Evolutionary conservation across 2,329 filamentous ascomycete genomes (phyloP).

Genomic region (Cordyceps tenuipes): DNA sequence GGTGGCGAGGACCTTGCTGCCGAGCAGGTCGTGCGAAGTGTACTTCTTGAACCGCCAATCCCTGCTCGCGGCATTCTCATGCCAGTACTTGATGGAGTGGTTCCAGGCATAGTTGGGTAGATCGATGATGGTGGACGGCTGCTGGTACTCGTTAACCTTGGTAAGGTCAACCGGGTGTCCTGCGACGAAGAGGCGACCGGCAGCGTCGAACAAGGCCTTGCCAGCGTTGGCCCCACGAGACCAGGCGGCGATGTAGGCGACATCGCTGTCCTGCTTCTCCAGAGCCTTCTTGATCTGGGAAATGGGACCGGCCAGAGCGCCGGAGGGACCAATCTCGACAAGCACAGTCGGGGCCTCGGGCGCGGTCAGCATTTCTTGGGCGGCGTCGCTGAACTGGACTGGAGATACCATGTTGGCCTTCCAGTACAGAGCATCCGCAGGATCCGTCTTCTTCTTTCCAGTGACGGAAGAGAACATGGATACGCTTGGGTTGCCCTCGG

Average conservation of each 20-base stretch:
- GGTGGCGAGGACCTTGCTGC: constrained; percentile 21
- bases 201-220: not conserved
- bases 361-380: constrained; percentile 4
- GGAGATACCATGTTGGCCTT: constrained; percentile 14
- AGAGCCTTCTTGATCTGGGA: constrained; percentile 11
- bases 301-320: not conserved
- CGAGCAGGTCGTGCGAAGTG: constrained; percentile 23
- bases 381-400: constrained; percentile 10
- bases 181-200: not conserved
- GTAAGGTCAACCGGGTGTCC: constrained; percentile 11
- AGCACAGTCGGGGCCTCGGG: not conserved
- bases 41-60: constrained; percentile 18
- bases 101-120: constrained; percentile 22
- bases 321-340: not conserved
- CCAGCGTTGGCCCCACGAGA: not conserved
- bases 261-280: not conserved
- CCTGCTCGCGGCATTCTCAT: constrained; percentile 17
- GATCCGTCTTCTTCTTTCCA: not conserved
- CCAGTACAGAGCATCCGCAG: constrained; percentile 12
- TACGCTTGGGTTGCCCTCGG: not conserved
- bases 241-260: not conserved
- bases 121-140: constrained; percentile 12
- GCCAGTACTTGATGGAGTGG: constrained; percentile 15
- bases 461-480: constrained; percentile 3
- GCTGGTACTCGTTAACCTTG: not conserved